These are phyloP conservation scores for Hymenoscyphus linearis DNA, from an alignment of 2,329 filamentous ascomycete species.

Conservation along the genomic window DNA sequence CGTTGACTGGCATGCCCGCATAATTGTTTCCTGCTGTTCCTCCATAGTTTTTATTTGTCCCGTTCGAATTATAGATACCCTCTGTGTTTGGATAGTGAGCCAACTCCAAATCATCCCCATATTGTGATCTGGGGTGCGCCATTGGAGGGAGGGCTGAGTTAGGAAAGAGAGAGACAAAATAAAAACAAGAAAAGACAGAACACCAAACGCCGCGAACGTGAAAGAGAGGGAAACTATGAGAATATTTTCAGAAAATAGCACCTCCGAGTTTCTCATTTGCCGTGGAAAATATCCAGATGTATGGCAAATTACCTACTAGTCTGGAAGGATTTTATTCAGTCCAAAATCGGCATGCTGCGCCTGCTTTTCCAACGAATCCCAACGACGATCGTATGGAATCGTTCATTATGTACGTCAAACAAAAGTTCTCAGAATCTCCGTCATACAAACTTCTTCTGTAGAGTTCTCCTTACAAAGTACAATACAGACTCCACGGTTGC, in stretches of 20 bases:
- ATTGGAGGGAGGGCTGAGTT: slow-evolving; percentile 2
- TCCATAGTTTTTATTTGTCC: slow-evolving; percentile 5
- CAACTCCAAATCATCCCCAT: slow-evolving; percentile 14
- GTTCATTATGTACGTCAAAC: neutral
- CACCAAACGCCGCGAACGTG: neutral
- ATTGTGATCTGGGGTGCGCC: slow-evolving; percentile 5
- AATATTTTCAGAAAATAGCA: neutral
- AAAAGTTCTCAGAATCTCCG: neutral
- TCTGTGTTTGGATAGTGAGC: slow-evolving; percentile 1
- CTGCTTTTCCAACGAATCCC: neutral
- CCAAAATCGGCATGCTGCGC: neutral
- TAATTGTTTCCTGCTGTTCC: slow-evolving; percentile 1
- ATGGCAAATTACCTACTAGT: neutral
- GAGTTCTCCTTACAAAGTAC: neutral
- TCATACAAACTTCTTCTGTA: neutral
- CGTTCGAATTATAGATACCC: neutral
- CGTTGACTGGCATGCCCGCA: slow-evolving; percentile 6
- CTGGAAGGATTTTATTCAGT: neutral
- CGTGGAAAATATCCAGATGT: neutral
- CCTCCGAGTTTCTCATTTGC: neutral
- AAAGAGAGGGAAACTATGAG: neutral
- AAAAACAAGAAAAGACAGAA: neutral
- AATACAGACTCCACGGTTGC: neutral
- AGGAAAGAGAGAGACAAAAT: neutral
- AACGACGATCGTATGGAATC: neutral